Evolutionary conservation across 2,329 filamentous ascomycete species (phyloP).

Genomic region (Ophiostoma novo-ulmi): DNA sequence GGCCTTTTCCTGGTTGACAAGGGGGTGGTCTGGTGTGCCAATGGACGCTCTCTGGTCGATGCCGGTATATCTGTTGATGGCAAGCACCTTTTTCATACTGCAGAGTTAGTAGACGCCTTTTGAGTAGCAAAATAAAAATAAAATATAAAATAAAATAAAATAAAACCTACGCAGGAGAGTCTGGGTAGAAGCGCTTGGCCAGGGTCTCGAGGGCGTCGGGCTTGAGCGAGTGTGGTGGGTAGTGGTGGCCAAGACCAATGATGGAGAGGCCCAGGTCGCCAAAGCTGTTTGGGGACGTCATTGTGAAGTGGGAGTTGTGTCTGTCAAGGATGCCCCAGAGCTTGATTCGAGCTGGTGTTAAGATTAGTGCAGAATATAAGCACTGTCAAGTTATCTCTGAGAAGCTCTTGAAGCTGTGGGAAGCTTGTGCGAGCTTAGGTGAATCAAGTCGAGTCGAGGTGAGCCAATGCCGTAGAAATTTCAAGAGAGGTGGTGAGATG

Average conservation of each 20-base stretch:
- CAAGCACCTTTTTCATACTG: slow-evolving; percentile 58
- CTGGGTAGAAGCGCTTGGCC: slow-evolving; percentile 53
- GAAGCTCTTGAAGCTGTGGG: not conserved
- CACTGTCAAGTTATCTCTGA: not conserved
- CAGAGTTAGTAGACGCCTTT: slow-evolving; percentile 14
- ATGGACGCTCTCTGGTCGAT: slow-evolving; percentile 60
- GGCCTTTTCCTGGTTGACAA: slow-evolving; percentile 52
- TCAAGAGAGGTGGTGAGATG: too few relatives aligned
- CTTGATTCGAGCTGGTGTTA: not conserved
- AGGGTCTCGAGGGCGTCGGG: slow-evolving; percentile 49
- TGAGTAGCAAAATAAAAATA: not conserved
- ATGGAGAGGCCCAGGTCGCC: slow-evolving; percentile 56
- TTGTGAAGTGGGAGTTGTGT: slow-evolving; percentile 27
- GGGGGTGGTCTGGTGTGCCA: slow-evolving; percentile 54
- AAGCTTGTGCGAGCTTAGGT: not conserved
- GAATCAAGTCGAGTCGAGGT: too few relatives aligned
- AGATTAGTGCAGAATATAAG: not conserved
- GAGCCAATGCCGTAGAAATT: too few relatives aligned
- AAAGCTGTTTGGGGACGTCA: slow-evolving; percentile 42
- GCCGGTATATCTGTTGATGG: slow-evolving; percentile 60
- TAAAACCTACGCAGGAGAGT: slow-evolving; percentile 52
- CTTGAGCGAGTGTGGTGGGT: slow-evolving; percentile 52
- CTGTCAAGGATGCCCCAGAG: not conserved
- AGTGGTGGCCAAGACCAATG: slow-evolving; percentile 54
- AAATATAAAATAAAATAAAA: not conserved